Percentiles rank a stretch among this genome's conserved stretches.
Conservation (phyloP, 2,329 filamentous ascomycete species). For the Pseudogymnoascus sp. region DNA sequence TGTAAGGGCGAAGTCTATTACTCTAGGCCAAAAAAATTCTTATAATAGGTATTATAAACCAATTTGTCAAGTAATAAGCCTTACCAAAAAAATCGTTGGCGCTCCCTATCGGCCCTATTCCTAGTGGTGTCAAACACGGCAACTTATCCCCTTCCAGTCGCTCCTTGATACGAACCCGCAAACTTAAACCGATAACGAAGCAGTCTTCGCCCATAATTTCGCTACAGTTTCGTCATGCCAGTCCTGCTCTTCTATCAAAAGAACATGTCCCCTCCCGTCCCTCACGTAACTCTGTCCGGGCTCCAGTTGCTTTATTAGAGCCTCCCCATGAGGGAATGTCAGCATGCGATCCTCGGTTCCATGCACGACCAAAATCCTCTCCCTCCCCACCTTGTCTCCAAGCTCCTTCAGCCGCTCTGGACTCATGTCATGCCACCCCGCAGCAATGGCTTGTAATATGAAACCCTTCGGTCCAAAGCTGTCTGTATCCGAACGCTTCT, state of each 20-base stretch:
- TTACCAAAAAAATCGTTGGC: not conserved
- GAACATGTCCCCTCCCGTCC: constrained; percentile 69
- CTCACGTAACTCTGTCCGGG: constrained; percentile 56
- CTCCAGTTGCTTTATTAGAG: constrained; percentile 57
- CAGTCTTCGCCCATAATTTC: constrained; percentile 29
- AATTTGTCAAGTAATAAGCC: not conserved
- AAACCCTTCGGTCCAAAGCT: constrained; percentile 62
- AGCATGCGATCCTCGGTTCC: constrained; percentile 76
- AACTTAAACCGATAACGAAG: not conserved
- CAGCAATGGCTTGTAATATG: constrained; percentile 69
- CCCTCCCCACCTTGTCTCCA: constrained; percentile 61
- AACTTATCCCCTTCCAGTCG: not conserved
- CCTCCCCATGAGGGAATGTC: constrained; percentile 58
- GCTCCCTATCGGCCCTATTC: not conserved
- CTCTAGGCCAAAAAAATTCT: not conserved
- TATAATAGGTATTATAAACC: not conserved
- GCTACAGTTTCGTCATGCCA: constrained; percentile 59
- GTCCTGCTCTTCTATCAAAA: constrained; percentile 60
- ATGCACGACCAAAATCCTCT: constrained; percentile 71
- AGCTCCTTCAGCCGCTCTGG: constrained; percentile 57
- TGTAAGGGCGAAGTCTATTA: not conserved
- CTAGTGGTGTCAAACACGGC: not conserved
- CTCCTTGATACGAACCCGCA: not conserved
- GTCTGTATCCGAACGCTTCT: constrained; percentile 56
- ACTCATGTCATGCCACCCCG: constrained; percentile 72